A percentile compares a stretch with the other conserved stretches of the same genome.
phyloP scores from a whole-genome alignment of 352 stramenopile species.

The Pythium chondricola region DNA sequence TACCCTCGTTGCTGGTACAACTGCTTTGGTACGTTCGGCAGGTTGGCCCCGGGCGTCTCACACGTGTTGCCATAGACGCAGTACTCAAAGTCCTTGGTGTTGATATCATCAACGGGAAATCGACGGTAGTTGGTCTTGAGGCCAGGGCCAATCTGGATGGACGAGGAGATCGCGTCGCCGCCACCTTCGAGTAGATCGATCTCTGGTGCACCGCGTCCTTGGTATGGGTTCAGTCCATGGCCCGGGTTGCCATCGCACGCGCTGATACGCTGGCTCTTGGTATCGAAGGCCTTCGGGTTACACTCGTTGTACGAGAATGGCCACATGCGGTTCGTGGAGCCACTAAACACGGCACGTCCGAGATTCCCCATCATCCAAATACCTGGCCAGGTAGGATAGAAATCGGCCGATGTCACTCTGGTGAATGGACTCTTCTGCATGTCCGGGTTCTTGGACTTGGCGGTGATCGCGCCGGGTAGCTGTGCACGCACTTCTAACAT shows the following conservation, averaged over 20 bases:
- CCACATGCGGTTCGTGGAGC: conserved; percentile 92
- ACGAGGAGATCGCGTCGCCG: conserved; percentile 58
- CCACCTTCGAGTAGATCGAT: conserved; percentile 94
- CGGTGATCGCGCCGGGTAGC: conserved; percentile 76
- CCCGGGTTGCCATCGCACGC: conserved; percentile 89
- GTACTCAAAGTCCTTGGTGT: conserved; percentile 17
- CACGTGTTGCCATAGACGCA: conserved; percentile 44
- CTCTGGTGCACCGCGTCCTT: conserved; percentile 90
- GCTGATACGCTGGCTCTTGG: conserved; percentile 68
- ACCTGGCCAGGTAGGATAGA: conserved; percentile 88
- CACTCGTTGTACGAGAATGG: conserved; percentile 94
- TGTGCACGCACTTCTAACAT: conserved; percentile 91
- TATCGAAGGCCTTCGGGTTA: conserved; percentile 77
- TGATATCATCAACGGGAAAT: conserved; percentile 24
- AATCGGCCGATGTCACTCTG: conserved; percentile 23
- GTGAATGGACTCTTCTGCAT: conserved; percentile 69
- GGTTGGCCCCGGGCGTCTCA: conserved; percentile 41
- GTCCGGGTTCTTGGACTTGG: conserved; percentile 58
- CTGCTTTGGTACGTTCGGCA: conserved; percentile 41
- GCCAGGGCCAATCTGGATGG: conserved; percentile 65
- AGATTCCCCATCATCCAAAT: conserved; percentile 96
- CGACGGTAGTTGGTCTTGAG: conserved; percentile 47
- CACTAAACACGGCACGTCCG: conserved; percentile 91
- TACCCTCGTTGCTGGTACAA: conserved; percentile 33
- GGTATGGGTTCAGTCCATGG: conserved; percentile 84